Evolutionary conservation across 225 moss, liverwort and hornwort species (phyloP).

Genomic region (Bryoerythrophyllum caledonicum): DNA sequence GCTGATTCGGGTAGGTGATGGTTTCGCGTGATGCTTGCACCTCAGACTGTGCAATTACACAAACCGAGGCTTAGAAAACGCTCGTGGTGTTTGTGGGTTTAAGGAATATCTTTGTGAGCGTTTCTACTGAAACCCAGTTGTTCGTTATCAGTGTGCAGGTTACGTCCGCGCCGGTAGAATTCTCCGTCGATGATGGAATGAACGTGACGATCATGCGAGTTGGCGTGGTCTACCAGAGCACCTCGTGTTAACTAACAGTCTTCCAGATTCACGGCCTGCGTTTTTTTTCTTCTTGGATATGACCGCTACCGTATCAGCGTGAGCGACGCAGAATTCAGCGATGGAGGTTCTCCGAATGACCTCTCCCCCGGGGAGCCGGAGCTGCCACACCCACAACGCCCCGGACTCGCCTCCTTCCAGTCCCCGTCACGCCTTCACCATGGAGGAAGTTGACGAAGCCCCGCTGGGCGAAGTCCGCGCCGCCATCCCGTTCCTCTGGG

Average conservation of each 20-base stretch:
- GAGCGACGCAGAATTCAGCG: not conserved
- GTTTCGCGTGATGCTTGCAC: not conserved
- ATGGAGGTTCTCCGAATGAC: conserved; percentile 19
- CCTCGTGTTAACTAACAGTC: not conserved
- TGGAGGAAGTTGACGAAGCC: conserved; percentile 27
- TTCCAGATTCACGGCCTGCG: not conserved
- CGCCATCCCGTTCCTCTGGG: conserved; percentile 38
- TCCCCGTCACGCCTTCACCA: conserved; percentile 22
- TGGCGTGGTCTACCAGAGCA: not conserved
- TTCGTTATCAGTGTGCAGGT: conserved; percentile 8
- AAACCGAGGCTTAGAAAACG: not conserved
- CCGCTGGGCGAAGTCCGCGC: conserved; percentile 37
- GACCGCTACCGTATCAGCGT: not conserved
- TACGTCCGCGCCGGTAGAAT: not conserved
- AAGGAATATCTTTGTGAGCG: not conserved
- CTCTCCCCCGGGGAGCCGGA: conserved; percentile 17
- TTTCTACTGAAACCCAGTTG: not conserved
- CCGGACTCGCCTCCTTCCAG: conserved; percentile 22
- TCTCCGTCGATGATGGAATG: not conserved
- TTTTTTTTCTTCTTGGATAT: conserved; percentile 3
- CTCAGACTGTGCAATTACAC: no score
- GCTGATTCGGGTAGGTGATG: not conserved
- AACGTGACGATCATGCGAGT: not conserved
- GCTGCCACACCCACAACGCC: not conserved
- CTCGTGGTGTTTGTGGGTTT: not conserved